Base-by-base conservation (phyloP, 306 rosid species). In the Gastrolobium bilobum region DNA sequence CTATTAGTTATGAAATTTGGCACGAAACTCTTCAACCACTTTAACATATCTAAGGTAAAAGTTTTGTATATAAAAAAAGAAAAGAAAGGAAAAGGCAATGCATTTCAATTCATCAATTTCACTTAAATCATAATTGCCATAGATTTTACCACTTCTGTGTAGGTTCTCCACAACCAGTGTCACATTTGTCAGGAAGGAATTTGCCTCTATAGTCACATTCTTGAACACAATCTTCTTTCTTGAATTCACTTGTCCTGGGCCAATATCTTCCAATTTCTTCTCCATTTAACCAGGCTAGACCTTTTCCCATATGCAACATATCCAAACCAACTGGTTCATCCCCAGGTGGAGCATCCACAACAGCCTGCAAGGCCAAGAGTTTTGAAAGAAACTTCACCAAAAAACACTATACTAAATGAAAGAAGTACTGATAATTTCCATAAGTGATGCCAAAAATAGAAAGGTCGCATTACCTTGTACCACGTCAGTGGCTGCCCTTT, bases 201-300 rank as follows among this genome's bases (percentile, higher is more conserved):
- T 89, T 91, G 31, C 99, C 97, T 84, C 99, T 86, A 68, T 94
- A 94, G 70, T 94, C 91, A 30, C 99, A 92, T 86, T 86, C 84
- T 65, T 88, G 14, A 86, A 94, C 94, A 81, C 99, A 94, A 48
- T 82, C 68, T 68, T 84, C 86, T 40, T 85, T 61, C 75, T 57
- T 54, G 88, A 89, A 87, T 86, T 71, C 83, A 31, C 79, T 91
- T 80, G 39, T 76, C 84, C 93, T 78, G 7, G 99, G 91, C 97
- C 97, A 94, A 82, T 91, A 94, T 92, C 97, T 89, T 86, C 99
- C 99, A 14, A 94, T 91, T 90, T 92, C 97, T 88, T 94, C 97
- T 60, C 97, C 99, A 69, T 94, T 94, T 83, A 94, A 85, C 99
- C 99, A 94, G 69, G 97, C 99, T 57, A 92, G 87, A 81, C 97